phyloP scores from a whole-genome alignment of 768 basidiomycete species.

The Crassisporium funariophilum region DNA sequence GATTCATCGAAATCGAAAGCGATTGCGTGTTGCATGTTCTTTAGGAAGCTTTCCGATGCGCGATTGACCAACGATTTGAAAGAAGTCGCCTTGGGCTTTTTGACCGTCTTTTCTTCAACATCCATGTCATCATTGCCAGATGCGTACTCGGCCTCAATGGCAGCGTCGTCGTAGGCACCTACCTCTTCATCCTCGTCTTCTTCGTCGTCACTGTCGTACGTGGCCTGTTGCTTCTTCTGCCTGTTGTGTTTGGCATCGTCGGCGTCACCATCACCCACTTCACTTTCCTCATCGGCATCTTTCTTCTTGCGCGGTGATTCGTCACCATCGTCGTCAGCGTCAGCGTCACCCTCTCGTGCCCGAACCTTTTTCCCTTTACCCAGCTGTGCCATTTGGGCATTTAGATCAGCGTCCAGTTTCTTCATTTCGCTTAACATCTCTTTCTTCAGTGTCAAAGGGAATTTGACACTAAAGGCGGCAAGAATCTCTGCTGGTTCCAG shows the following conservation, averaged over 20 bases:
- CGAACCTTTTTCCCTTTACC: slow-evolving; percentile 73
- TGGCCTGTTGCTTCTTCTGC: slow-evolving; percentile 71
- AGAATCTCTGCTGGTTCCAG: slow-evolving; percentile 74
- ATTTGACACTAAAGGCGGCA: slow-evolving; percentile 66
- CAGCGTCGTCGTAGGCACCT: slow-evolving; percentile 52
- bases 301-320: slow-evolving; percentile 33
- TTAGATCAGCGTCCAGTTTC: slow-evolving; percentile 77
- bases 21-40: slow-evolving; percentile 63
- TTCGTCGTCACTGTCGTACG: slow-evolving; percentile 75
- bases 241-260: slow-evolving; percentile 75
- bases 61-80: slow-evolving; percentile 44
- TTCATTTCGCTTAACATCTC: slow-evolving; percentile 88
- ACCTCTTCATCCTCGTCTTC: slow-evolving; percentile 49
- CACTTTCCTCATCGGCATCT: slow-evolving; percentile 68
- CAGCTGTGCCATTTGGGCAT: slow-evolving; percentile 74
- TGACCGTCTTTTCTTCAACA: slow-evolving; percentile 30
- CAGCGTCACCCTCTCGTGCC: slow-evolving; percentile 49
- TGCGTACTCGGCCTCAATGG: slow-evolving; percentile 65
- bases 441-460: slow-evolving; percentile 80
- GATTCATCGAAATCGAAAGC: slow-evolving; percentile 70
- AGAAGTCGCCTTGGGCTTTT: slow-evolving; percentile 28
- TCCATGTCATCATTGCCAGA: slow-evolving; percentile 47
- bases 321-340: slow-evolving; percentile 59
- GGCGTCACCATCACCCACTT: slow-evolving; percentile 81
- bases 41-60: slow-evolving; percentile 55